phyloP scores from a whole-genome alignment of 2,329 filamentous ascomycete species.

The Sporothrix brunneoviolacea region DNA sequence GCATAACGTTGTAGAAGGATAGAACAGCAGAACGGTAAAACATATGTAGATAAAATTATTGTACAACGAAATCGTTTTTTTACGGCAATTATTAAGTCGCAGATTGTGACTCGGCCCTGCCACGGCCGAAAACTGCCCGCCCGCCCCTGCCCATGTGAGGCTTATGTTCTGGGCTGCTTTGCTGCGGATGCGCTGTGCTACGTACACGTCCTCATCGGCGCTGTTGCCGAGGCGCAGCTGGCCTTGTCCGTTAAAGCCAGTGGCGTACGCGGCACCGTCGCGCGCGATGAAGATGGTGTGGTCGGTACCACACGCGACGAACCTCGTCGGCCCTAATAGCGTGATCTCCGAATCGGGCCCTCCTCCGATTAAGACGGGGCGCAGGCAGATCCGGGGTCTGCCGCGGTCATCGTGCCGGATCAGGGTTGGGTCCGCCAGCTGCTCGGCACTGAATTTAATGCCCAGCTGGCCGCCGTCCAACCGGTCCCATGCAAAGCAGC shows the following conservation, averaged over 20 bases:
- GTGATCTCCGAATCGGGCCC: no score
- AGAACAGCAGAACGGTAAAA: no score
- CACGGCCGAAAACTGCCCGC: slow-evolving; percentile 48
- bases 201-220: slow-evolving; percentile 44
- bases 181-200: neutral
- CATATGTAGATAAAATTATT: no score
- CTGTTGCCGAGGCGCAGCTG: slow-evolving; percentile 45
- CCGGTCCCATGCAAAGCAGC: slow-evolving; percentile 34
- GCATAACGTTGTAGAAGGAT: neutral
- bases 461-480: slow-evolving; percentile 35
- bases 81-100: no score
- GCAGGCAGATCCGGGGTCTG: neutral
- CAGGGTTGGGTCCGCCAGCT: neutral
- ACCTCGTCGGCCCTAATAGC: no score
- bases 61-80: no score
- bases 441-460: slow-evolving; percentile 27
- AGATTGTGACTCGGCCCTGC: slow-evolving; percentile 17
- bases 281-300: neutral
- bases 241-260: slow-evolving; percentile 53
- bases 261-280: slow-evolving; percentile 32
- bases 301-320: neutral
- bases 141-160: slow-evolving; percentile 55
- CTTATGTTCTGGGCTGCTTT: slow-evolving; percentile 30
- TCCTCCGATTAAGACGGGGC: neutral
- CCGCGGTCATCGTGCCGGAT: neutral